Conservation (phyloP, 2,329 filamentous ascomycete species). For the Cryoendolithus antarcticus region DNA sequence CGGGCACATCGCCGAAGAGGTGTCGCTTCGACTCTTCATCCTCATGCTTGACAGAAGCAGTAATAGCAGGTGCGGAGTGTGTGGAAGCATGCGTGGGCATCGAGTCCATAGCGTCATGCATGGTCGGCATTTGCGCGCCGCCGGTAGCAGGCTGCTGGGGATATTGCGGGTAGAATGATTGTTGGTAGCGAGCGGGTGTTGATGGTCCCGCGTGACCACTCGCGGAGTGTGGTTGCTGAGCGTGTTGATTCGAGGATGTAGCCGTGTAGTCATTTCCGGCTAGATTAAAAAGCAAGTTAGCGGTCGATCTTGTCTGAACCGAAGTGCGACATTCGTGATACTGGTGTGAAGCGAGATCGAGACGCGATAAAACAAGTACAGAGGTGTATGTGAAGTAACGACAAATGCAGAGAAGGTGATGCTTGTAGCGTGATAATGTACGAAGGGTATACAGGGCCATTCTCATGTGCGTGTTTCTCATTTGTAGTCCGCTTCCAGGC, state of each 20-base stretch:
- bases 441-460: too few relatives aligned
- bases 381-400: too few relatives aligned
- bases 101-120: slow-evolving; percentile 45
- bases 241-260: slow-evolving; percentile 50
- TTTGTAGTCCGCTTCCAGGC: too few relatives aligned
- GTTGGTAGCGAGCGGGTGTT: slow-evolving; percentile 53
- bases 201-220: slow-evolving; percentile 37
- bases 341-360: slow-evolving; percentile 15
- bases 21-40: slow-evolving; percentile 50
- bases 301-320: slow-evolving; percentile 20
- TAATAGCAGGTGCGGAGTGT: slow-evolving; percentile 21
- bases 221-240: slow-evolving; percentile 47
- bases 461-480: too few relatives aligned
- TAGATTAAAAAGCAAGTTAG: slow-evolving; percentile 32
- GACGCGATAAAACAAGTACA: too few relatives aligned
- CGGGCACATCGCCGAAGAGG: slow-evolving; percentile 78
- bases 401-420: too few relatives aligned
- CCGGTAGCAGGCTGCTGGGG: slow-evolving; percentile 45
- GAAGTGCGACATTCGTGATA: slow-evolving; percentile 12
- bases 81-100: slow-evolving; percentile 23
- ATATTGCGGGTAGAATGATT: slow-evolving; percentile 65
- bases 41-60: slow-evolving; percentile 30
- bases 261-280: slow-evolving; percentile 49
- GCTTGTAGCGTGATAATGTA: too few relatives aligned
- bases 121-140: slow-evolving; percentile 50